Evolutionary conservation across 176 grass and related monocot genomes (phyloP).

Genomic region (Rhipidocladum racemiflorum): DNA sequence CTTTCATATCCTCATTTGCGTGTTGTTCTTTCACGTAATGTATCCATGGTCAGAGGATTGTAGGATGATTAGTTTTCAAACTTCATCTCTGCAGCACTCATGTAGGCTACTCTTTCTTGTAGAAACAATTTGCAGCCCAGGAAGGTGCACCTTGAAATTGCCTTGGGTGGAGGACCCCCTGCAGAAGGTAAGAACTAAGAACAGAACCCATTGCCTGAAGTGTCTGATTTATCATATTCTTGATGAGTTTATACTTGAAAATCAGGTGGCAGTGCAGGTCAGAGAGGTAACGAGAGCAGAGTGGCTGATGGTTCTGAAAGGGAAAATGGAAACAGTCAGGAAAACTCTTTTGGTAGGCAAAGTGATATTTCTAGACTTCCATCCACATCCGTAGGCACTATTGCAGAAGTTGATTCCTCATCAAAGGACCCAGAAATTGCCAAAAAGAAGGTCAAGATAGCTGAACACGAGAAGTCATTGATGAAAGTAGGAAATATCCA

Average conservation of each 20-base stretch:
- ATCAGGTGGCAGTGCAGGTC: conserved; percentile 52
- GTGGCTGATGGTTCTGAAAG: conserved; percentile 67
- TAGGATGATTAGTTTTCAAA: conserved; percentile 20
- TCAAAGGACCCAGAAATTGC: conserved; percentile 60
- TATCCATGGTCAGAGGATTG: conserved; percentile 6
- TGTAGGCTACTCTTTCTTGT: conserved; percentile 31
- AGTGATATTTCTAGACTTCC: conserved; percentile 51
- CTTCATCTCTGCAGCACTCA: conserved; percentile 21
- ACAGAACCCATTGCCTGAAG: conserved; percentile 16
- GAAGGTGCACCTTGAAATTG: conserved; percentile 96
- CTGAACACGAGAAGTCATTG: conserved; percentile 51
- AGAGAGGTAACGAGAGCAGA: conserved; percentile 67
- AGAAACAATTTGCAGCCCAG: conserved; percentile 89
- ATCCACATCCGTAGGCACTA: conserved; percentile 71
- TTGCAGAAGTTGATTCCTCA: conserved; percentile 66
- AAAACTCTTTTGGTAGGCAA: conserved; percentile 60
- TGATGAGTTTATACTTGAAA: conserved; percentile 38
- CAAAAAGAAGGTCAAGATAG: conserved; percentile 59
- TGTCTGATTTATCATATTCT: conserved; percentile 23
- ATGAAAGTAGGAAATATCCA: conserved; percentile 56
- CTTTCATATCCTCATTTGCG: background rate
- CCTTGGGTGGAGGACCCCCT: conserved; percentile 56
- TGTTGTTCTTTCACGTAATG: background rate
- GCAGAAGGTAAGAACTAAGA: conserved; percentile 68
- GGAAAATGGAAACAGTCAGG: conserved; percentile 64